Evolutionary conservation across 345 rosid genomes (phyloP).

Genomic region (Camelina neglecta): DNA sequence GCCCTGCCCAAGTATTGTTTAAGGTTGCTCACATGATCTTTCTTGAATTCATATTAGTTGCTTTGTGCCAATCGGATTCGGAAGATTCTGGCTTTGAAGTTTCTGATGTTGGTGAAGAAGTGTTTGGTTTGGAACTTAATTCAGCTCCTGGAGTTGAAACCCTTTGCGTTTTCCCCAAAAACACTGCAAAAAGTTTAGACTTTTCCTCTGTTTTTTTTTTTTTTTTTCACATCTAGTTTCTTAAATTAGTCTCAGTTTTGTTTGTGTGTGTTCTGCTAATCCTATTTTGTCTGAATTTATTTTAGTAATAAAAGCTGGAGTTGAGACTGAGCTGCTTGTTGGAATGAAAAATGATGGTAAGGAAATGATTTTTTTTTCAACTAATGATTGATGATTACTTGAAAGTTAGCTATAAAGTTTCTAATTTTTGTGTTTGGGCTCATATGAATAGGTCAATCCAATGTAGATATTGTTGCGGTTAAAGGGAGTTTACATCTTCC

Average conservation of each 20-base stretch:
- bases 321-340: conserved; percentile 77
- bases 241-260: neutral
- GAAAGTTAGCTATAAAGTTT: conserved; percentile 22
- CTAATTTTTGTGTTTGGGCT: conserved; percentile 15
- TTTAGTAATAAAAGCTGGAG: conserved; percentile 80
- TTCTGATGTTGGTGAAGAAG: conserved; percentile 56
- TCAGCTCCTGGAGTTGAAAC: conserved; percentile 77
- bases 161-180: conserved; percentile 76
- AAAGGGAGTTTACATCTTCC: conserved; percentile 88
- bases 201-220: neutral
- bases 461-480: conserved; percentile 63
- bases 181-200: conserved; percentile 64
- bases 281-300: conserved; percentile 6
- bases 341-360: conserved; percentile 92
- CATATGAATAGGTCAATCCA: conserved; percentile 62
- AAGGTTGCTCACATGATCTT: conserved; percentile 11
- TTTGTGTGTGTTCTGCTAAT: conserved; percentile 5
- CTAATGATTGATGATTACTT: conserved; percentile 4
- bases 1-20: too few relatives aligned
- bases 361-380: neutral
- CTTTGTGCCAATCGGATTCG: conserved; percentile 68
- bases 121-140: conserved; percentile 51
- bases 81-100: conserved; percentile 50
- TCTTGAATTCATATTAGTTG: conserved; percentile 50
- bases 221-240: neutral